Base-by-base conservation (phyloP, 2,329 filamentous ascomycete genomes). In the Hymenoscyphus occultus region DNA sequence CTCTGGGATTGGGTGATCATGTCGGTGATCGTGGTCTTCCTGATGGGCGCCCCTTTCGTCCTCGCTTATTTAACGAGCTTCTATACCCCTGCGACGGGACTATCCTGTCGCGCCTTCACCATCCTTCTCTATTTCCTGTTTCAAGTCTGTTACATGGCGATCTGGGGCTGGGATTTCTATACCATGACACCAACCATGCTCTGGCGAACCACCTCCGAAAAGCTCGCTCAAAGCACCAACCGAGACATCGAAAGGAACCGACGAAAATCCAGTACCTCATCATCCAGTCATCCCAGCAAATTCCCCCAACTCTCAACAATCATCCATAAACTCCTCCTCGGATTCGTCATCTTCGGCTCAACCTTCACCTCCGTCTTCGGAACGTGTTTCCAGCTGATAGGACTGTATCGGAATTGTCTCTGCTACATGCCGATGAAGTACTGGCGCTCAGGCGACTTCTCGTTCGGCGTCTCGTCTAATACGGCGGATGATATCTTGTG, bases 51-150 rank as follows among this genome's bases (percentile, higher is more conserved):
- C 5, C 67, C 77, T 5, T 75, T 72, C 39, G 54, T 68, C 42
- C 71, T 78, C 40, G 76, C 76, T 2, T 76, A 77, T 61, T 62
- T 77, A 7, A 73, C 73, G 1, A 76, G 74, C 14, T 77, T 74
- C 56, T 74, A 74, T 63, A 77, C 76, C 39, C 76, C 76, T 0
- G 66, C 71, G 13, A 66, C 69, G 2, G 76, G 76, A 7, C 69
- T 77, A 3, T 74, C 74, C 9, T 78, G 76, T 51, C 72, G 76
- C 6, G 76, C 70, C 56, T 60, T 77, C 42, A 77, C 74, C 2
- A 76, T 77, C 57, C 67, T 77, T 2, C 56, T 77, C n/a, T 78
- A 77, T 59, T 73, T 72, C 40, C 62, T 74, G 22, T 74, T 71
- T 40, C 76, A 78, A 65, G 68, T 74, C 0, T 68, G 70, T 56